These are phyloP conservation scores for Paspalum notatum DNA, from an alignment of 176 grass and related monocot genomes.

Conservation along the genomic window DNA sequence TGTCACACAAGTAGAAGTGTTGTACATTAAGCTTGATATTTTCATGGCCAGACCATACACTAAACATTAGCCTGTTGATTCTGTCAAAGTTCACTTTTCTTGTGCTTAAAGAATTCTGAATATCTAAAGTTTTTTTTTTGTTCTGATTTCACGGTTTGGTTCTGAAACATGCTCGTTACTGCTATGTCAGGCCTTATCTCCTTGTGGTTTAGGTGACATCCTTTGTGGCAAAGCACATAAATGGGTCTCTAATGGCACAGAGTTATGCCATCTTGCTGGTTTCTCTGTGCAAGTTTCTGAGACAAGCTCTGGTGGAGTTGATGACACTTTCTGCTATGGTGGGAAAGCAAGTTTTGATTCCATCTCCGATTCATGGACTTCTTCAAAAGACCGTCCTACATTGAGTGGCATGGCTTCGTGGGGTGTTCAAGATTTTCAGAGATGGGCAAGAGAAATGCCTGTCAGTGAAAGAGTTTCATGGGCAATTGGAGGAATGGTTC, in stretches of 20 bases:
- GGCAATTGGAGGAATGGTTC: slow-evolving; percentile 97
- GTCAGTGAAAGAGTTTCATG: slow-evolving; percentile 71
- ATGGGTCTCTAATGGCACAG: slow-evolving; percentile 92
- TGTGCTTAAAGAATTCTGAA: slow-evolving; percentile 20
- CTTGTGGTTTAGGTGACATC: slow-evolving; percentile 89
- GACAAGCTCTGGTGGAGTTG: slow-evolving; percentile 38
- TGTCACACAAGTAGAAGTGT: not conserved
- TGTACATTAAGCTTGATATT: slow-evolving; percentile 19
- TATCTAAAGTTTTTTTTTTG: slow-evolving; percentile 4
- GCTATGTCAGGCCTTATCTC: slow-evolving; percentile 73
- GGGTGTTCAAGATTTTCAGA: slow-evolving; percentile 56
- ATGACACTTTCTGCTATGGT: slow-evolving; percentile 88
- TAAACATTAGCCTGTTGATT: slow-evolving; percentile 24
- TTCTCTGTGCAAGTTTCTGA: slow-evolving; percentile 70
- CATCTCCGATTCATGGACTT: slow-evolving; percentile 73
- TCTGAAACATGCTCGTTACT: slow-evolving; percentile 41
- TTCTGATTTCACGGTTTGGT: slow-evolving; percentile 9
- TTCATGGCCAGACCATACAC: slow-evolving; percentile 24
- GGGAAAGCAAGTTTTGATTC: slow-evolving; percentile 89
- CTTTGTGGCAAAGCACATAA: slow-evolving; percentile 83
- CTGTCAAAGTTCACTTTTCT: not conserved
- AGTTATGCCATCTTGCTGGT: slow-evolving; percentile 79
- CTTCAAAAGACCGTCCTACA: slow-evolving; percentile 51
- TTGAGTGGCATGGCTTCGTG: slow-evolving; percentile 49
- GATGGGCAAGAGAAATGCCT: slow-evolving; percentile 60